These are phyloP conservation scores for Calonectria hawksworthii DNA, from an alignment of 2,329 filamentous ascomycete species.

Conservation along the genomic window DNA sequence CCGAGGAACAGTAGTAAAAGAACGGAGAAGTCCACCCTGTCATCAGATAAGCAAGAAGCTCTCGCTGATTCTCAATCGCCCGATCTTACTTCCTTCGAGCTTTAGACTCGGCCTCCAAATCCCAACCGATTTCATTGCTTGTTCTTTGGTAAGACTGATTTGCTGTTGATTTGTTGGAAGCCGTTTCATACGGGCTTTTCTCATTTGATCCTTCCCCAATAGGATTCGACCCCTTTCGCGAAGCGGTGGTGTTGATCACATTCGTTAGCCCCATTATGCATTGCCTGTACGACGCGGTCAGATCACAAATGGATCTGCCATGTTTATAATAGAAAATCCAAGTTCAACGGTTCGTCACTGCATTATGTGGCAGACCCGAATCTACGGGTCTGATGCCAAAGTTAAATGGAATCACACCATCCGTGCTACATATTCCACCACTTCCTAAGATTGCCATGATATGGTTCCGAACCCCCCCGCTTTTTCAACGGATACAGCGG, in stretches of 20 bases:
- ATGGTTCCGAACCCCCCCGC: not conserved
- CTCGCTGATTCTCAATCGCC: not conserved
- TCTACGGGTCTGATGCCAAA: not conserved
- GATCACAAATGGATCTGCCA: not conserved
- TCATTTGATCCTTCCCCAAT: not conserved
- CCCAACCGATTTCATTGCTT: not conserved
- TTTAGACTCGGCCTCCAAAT: not conserved
- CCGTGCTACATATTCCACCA: not conserved
- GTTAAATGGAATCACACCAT: not conserved
- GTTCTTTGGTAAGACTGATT: no score
- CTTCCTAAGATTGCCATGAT: no score
- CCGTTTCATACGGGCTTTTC: not conserved
- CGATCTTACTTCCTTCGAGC: not conserved
- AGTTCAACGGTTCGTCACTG: not conserved
- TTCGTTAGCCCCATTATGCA: not conserved
- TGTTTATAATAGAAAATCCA: not conserved
- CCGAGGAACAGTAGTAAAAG: constrained; percentile 64
- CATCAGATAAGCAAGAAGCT: not conserved
- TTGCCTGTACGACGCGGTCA: not conserved
- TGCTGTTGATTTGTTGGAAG: not conserved
- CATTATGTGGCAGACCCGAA: not conserved
- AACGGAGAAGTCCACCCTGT: constrained; percentile 61
- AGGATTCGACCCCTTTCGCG: not conserved
- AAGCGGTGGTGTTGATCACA: not conserved
- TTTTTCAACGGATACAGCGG: not conserved